A percentile compares a stretch with the other conserved stretches of the same genome.
Evolutionary conservation across 805 yeast genomes (phyloP).

Genomic region (Metschnikowia dekortorum): DNA sequence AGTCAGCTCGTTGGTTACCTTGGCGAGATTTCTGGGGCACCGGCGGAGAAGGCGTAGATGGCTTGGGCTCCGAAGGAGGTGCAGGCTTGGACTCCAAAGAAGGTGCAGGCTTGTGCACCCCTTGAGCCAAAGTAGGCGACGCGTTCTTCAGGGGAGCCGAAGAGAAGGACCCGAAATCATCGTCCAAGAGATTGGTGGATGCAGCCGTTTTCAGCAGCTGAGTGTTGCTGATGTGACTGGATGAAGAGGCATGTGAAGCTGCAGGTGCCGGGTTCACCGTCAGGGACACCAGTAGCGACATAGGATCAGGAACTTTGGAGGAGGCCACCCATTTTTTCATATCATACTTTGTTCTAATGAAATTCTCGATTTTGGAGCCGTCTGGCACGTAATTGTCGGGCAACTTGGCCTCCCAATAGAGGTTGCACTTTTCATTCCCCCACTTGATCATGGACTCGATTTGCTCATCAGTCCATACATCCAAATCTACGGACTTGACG

Average conservation of each 20-base stretch:
- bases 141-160: conserved; percentile 19
- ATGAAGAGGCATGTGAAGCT: neutral
- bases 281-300: conserved; percentile 22
- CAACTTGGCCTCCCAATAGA: conserved; percentile 78
- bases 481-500: conserved; percentile 91
- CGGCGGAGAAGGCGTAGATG: conserved; percentile 10
- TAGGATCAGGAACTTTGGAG: conserved; percentile 57
- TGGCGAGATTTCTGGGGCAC: conserved; percentile 9
- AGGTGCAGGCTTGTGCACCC: conserved; percentile 7
- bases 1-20: conserved; percentile 38
- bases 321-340: conserved; percentile 77
- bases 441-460: conserved; percentile 74
- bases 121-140: conserved; percentile 2
- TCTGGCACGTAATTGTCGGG: conserved; percentile 74
- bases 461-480: conserved; percentile 95
- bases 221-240: neutral
- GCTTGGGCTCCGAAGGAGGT: conserved; percentile 7
- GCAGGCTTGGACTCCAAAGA: conserved; percentile 6
- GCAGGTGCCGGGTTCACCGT: conserved; percentile 1
- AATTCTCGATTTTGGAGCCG: conserved; percentile 78
- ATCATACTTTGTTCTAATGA: conserved; percentile 89
- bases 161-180: conserved; percentile 40
- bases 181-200: conserved; percentile 24
- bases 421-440: conserved; percentile 81
- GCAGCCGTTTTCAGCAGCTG: neutral